Percentiles rank a stretch among this genome's conserved stretches.
Evolutionary conservation across 192 early-diverging fungal genomes (phyloP).

Genomic region (Coemansia sp.): DNA sequence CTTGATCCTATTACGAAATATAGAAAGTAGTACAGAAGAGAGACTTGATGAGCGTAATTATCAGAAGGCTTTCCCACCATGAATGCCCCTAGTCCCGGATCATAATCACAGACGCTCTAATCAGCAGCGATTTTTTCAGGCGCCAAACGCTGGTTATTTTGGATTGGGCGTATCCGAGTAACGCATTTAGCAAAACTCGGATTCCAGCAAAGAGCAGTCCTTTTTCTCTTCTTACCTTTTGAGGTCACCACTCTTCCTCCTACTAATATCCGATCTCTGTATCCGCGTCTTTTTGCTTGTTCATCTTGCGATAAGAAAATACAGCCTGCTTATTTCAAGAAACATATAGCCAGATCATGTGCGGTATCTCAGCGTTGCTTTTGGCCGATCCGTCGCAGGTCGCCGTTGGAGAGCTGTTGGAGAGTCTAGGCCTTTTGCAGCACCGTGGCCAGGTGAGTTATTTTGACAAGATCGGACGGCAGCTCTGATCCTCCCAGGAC

Average conservation of each 20-base stretch:
- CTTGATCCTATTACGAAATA: not conserved
- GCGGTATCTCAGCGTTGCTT: conserved; percentile 83
- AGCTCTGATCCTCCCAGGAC: not conserved
- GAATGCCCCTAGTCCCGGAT: conserved; percentile 3
- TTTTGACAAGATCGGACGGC: not conserved
- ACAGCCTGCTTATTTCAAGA: not conserved
- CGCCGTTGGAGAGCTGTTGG: conserved; percentile 87
- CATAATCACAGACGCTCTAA: not conserved
- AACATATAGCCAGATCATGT: conserved; percentile 62
- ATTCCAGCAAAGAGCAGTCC: not conserved
- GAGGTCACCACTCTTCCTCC: conserved; percentile 6
- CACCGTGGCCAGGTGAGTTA: conserved; percentile 93
- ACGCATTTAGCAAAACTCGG: not conserved
- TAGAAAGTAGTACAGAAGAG: not conserved
- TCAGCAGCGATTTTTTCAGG: not conserved
- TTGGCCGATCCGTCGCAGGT: conserved; percentile 72
- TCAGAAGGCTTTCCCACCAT: not conserved
- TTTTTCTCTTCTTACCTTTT: conserved; percentile 19
- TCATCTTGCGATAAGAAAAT: not conserved
- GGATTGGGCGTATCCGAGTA: not conserved
- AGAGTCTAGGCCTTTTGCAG: conserved; percentile 91
- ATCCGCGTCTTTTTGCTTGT: not conserved
- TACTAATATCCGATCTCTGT: conserved; percentile 1
- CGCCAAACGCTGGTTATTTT: not conserved
- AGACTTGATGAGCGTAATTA: too few species aligned